Conservation (phyloP, 2,329 filamentous ascomycete species). For the Emericellopsis cladophorae region DNA sequence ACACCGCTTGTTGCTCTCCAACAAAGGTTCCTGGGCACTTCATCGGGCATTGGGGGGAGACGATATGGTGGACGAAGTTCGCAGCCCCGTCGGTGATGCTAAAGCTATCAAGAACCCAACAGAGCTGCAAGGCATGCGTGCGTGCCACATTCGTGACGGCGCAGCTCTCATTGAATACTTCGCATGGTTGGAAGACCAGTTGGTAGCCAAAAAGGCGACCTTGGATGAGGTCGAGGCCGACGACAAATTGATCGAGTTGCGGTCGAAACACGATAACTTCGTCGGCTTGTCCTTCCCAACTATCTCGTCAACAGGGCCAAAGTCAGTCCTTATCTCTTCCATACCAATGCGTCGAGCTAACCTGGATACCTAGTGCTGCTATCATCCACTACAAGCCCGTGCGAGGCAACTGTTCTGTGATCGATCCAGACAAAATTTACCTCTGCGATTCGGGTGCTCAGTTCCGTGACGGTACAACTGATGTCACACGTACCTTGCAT, state of each 20-base stretch:
- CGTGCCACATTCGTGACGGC: slow-evolving; percentile 87
- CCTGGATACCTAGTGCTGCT: slow-evolving; percentile 51
- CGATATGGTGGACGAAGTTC: slow-evolving; percentile 68
- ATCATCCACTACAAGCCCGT: slow-evolving; percentile 95
- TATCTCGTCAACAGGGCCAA: slow-evolving; percentile 84
- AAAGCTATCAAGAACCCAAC: slow-evolving; percentile 91
- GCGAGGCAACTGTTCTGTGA: slow-evolving; percentile 63
- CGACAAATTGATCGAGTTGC: slow-evolving; percentile 73
- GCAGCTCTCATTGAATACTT: slow-evolving; percentile 87
- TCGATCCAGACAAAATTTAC: slow-evolving; percentile 79
- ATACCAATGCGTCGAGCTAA: background rate
- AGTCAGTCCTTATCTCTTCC: slow-evolving; percentile 27
- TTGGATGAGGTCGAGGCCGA: slow-evolving; percentile 87
- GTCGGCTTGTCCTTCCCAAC: slow-evolving; percentile 89
- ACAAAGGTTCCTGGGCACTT: slow-evolving; percentile 84
- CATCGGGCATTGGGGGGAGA: slow-evolving; percentile 78
- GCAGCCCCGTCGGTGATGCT: slow-evolving; percentile 78
- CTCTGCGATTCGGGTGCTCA: slow-evolving; percentile 97
- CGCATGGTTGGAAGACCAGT: slow-evolving; percentile 87
- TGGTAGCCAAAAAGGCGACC: slow-evolving; percentile 57
- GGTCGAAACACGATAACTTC: slow-evolving; percentile 58
- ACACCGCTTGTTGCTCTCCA: slow-evolving; percentile 66
- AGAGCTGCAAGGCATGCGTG: slow-evolving; percentile 84
- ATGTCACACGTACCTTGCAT: slow-evolving; percentile 87
- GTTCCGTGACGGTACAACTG: slow-evolving; percentile 89